Evolutionary conservation across 2,329 filamentous ascomycete genomes (phyloP), one percentile per base, ranked within the genome.

Genomic region (Leptographium radiaticola): DNA sequence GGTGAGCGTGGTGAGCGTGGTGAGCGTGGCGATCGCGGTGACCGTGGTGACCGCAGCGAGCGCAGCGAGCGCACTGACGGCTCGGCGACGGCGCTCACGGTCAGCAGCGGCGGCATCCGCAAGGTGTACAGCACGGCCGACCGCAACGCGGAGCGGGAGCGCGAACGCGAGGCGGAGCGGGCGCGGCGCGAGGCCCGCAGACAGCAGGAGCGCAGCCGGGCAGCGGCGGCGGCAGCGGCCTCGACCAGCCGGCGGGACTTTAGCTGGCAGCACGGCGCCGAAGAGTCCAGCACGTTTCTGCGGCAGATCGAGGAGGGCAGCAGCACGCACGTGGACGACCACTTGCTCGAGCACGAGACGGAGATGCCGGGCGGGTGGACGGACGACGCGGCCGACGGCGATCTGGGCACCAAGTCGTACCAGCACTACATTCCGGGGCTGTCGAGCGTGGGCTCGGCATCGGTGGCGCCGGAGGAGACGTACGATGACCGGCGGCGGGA

Each of bases 71-170:
- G 25, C 5, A 25, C 25, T 5, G 25, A 25, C 25, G 5, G 5
- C 5, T 2, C 25, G 25, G 25, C 9, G 4, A 4, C 34, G 34
- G 34, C 34, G 34, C 9, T 36, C 9, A 9, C 34, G 16, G 25
- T 33, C 30, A 34, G 49, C 25, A 50, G 43, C 33, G 39, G n/a
- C 47, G 75, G 76, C 51, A 82, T 82, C 61, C 72, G 79, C 59
- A 81, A 82, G 68, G 79, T 82, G 36, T 81, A 82, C 69, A 80
- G 77, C 42, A 75, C 74, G 1, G 75, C 77, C 11, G 77, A 80
- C 66, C 75, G 75, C 60, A 76, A 69, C 51, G 72, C 69, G 31
- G 65, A 67, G 50, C 72, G 75, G 40, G 78, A 80, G 64, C 63
- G 71, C 34, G 77, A 82, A 61, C 73, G 75, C 42, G 78, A 80